Conservation (phyloP, 495 filamentous ascomycete species). For the Penicillium mononematosum region DNA sequence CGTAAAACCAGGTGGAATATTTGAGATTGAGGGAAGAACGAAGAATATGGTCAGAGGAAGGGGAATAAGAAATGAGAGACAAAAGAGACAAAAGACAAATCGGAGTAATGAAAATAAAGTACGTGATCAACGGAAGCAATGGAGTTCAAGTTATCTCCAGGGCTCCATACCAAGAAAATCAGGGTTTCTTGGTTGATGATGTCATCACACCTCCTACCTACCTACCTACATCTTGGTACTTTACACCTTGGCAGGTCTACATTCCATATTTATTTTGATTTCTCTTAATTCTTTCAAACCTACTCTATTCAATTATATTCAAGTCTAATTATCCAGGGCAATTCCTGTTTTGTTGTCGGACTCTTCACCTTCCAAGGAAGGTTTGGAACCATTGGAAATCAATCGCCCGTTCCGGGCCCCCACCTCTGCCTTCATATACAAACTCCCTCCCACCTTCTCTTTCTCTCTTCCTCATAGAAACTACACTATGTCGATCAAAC, state of each 20-base stretch:
- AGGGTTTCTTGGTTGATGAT: constrained; percentile 10
- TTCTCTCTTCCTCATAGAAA: neutral
- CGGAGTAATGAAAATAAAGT: neutral
- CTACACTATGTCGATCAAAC: constrained; percentile 45
- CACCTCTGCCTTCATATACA: neutral
- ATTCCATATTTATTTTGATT: neutral
- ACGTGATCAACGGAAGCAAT: neutral
- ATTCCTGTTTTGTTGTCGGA: neutral
- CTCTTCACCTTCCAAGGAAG: neutral
- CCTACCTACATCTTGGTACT: too few relatives aligned
- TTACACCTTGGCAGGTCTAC: too few relatives aligned
- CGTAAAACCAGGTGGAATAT: neutral
- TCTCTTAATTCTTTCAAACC: neutral
- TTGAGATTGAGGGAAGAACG: neutral
- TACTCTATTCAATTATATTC: neutral
- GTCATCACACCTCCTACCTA: constrained; percentile 3
- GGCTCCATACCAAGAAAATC: constrained; percentile 13
- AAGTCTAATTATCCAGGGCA: neutral
- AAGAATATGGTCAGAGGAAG: neutral
- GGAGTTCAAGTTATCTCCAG: neutral
- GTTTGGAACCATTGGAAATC: neutral
- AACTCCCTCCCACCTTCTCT: neutral
- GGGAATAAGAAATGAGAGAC: too few relatives aligned
- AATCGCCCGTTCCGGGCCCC: constrained; percentile 8
- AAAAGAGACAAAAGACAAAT: neutral